Percentiles rank a stretch among this genome's conserved stretches.
phyloP scores from a whole-genome alignment of 2,329 filamentous ascomycete genomes.

The Colletotrichum agaves region DNA sequence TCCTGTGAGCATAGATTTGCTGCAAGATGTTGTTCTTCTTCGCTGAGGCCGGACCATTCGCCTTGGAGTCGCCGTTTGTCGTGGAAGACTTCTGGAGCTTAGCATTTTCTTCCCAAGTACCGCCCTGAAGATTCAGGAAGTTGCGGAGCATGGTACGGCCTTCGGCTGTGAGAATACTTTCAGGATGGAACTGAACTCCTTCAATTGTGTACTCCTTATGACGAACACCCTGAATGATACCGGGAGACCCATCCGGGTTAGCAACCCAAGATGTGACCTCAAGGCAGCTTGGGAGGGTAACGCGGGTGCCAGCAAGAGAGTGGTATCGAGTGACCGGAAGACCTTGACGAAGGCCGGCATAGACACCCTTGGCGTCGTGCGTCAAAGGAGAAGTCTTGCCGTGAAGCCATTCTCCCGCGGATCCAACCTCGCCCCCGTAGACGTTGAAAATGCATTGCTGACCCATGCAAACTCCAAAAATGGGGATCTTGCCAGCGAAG shows the following conservation, averaged over 20 bases:
- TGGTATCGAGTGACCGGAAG: constrained; percentile 95
- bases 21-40: constrained; percentile 90
- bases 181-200: constrained; percentile 97
- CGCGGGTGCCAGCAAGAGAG: constrained; percentile 91
- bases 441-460: constrained; percentile 98
- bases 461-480: constrained; percentile 99
- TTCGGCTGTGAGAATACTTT: constrained; percentile 93
- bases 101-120: constrained; percentile 89
- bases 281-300: constrained; percentile 84
- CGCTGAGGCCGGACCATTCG: constrained; percentile 42
- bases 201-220: constrained; percentile 94
- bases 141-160: constrained; percentile 92
- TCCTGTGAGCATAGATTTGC: constrained; percentile 87
- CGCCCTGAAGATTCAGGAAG: constrained; percentile 87
- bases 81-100: constrained; percentile 58
- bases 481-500: constrained; percentile 93
- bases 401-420: constrained; percentile 95
- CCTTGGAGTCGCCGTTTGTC: constrained; percentile 43
- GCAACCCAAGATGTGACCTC: constrained; percentile 93
- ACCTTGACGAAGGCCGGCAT: constrained; percentile 80
- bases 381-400: constrained; percentile 93
- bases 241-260: constrained; percentile 78
- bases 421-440: constrained; percentile 90
- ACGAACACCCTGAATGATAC: constrained; percentile 95
- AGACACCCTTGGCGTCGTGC: constrained; percentile 94